Evolutionary conservation across 2,329 filamentous ascomycete species (phyloP).

Genomic region (Calonectria pseudoreteaudii): DNA sequence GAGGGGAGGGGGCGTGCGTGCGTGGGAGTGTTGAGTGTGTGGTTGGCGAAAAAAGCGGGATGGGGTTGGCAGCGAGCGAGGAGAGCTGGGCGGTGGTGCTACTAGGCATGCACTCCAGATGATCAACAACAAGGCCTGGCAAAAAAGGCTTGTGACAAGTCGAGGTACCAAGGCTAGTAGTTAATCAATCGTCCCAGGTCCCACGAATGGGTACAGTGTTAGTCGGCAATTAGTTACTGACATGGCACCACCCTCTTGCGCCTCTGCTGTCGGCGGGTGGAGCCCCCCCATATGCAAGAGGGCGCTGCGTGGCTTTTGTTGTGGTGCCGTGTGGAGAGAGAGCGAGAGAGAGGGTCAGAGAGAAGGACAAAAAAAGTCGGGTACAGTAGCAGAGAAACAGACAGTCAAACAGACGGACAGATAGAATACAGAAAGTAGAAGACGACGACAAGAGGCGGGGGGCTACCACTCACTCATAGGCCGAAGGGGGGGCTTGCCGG

Average conservation of each 20-base stretch:
- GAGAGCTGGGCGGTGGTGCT: not conserved
- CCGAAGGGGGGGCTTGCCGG: conserved; percentile 1
- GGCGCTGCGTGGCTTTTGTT: not conserved
- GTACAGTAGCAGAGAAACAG: not conserved
- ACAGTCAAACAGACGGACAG: too few relatives aligned
- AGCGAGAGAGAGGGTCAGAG: not conserved
- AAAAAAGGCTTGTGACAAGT: not conserved
- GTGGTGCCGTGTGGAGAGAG: not conserved
- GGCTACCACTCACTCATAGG: not conserved
- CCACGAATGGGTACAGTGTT: not conserved
- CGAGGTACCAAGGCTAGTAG: not conserved
- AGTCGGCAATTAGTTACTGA: not conserved
- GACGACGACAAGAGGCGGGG: not conserved
- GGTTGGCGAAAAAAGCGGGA: not conserved
- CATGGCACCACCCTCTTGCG: not conserved
- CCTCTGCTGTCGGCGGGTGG: not conserved
- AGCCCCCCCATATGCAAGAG: not conserved
- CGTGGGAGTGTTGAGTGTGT: not conserved
- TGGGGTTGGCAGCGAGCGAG: not conserved
- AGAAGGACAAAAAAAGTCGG: not conserved
- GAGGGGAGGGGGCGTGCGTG: not conserved
- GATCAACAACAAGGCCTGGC: conserved; percentile 14
- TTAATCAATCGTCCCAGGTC: not conserved
- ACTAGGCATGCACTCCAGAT: conserved; percentile 22
- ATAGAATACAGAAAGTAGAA: too few relatives aligned